phyloP scores from a whole-genome alignment of 2,329 filamentous ascomycete species.

The Ophiostoma sp. region DNA sequence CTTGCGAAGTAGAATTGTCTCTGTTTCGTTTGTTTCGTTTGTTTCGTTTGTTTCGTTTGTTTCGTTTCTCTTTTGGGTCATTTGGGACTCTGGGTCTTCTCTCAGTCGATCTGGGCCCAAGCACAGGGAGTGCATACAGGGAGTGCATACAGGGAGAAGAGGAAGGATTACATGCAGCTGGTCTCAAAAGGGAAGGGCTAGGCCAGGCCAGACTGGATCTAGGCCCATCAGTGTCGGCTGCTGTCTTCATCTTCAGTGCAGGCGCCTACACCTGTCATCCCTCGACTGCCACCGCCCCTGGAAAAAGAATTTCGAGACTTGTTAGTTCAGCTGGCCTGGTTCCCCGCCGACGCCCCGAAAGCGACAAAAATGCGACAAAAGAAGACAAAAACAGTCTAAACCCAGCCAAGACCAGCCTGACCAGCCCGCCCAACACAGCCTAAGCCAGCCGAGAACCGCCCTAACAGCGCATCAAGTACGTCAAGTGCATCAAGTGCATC shows the following conservation, averaged over 20 bases:
- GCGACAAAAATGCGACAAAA: too few relatives aligned
- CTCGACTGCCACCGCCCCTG: background rate
- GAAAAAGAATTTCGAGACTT: background rate
- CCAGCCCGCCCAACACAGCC: background rate
- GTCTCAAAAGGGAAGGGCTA: background rate
- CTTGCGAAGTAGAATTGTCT: too few relatives aligned
- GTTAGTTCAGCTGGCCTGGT: background rate
- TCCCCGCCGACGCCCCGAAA: constrained; percentile 1
- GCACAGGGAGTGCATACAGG: background rate
- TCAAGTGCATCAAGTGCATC: background rate
- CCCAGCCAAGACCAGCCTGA: background rate
- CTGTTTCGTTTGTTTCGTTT: background rate
- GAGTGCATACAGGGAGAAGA: too few relatives aligned
- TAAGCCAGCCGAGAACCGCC: background rate
- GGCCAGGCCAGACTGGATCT: background rate
- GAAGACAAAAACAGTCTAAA: background rate
- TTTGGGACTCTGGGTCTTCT: background rate
- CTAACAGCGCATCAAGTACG: too few relatives aligned
- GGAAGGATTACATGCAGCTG: background rate
- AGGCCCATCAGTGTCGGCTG: background rate
- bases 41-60: too few relatives aligned
- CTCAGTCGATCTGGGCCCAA: background rate
- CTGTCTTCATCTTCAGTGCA: background rate
- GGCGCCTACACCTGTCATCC: background rate
- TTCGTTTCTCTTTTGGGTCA: background rate